A percentile compares a stretch with the other conserved stretches of the same genome.
These are phyloP conservation scores for Solanum hybrid DNA, from an alignment of 305 asterid genomes.

Conservation along the genomic window DNA sequence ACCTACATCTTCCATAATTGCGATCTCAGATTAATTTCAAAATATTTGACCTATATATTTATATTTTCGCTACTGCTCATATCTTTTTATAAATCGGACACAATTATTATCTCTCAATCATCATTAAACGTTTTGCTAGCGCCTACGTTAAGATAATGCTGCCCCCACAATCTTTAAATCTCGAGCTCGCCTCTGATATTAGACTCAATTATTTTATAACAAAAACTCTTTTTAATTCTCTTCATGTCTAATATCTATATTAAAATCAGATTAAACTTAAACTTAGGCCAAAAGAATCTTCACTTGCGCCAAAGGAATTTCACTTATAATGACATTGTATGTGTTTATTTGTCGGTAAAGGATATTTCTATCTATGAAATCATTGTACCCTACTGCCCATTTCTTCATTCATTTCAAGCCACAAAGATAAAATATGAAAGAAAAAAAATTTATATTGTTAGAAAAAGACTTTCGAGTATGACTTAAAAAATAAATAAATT, in stretches of 20 bases:
- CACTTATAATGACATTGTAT: not conserved
- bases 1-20: not conserved
- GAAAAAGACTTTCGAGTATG: not conserved
- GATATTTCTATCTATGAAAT: not conserved
- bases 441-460: not conserved
- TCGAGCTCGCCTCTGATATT: not conserved
- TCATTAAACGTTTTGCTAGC: not conserved
- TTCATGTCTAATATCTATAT: not conserved
- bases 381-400: not conserved
- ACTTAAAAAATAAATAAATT: no score
- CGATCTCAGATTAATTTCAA: no score
- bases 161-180: not conserved
- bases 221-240: not conserved
- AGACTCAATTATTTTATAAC: not conserved
- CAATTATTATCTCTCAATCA: no score
- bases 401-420: not conserved
- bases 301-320: no score
- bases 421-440: not conserved
- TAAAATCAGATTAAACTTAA: not conserved
- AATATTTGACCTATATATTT: not conserved
- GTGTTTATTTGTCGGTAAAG: not conserved
- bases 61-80: not conserved
- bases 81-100: no score
- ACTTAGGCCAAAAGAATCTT: not conserved
- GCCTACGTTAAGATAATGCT: not conserved